Base-by-base conservation (phyloP, 2,329 filamentous ascomycete species). In the Cordyceps tenuipes region DNA sequence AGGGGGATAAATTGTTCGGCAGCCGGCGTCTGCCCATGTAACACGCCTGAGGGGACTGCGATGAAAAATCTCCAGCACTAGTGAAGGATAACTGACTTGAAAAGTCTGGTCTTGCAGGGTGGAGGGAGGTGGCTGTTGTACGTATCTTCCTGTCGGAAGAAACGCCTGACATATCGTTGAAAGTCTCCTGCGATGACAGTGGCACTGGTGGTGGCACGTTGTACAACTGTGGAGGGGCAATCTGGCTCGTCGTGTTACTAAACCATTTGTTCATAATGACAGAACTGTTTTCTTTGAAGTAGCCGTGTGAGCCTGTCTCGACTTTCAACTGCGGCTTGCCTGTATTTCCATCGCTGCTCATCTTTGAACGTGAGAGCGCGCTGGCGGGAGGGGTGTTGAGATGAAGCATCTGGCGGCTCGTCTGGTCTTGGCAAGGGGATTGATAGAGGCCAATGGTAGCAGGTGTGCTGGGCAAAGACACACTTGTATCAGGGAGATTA, bases 181-280 rank as follows among this genome's bases (percentile, higher is more conserved):
- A 60, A n/a, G 59, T 50, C 7, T 56, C 52, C 23, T 56, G 59
- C n/a, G 52, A 51, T 19, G 59, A 31, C 23, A 60, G 46, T 8
- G 59, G 56, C 9, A 23, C 12, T 13, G 59, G 59, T 2, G 59
- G 59, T 29, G 59, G 59, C 31, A 60, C 52, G 15, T 60, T 60
- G 36, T 60, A 60, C 12, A 60, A 15, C 26, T 60, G 59, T 21
- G 59, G 51, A 5, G 59, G 59, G 19, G 59, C 59, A 12, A 60
- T 36, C 10, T 39, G 59, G 5, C 29, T 50, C 31, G 46, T 26
- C 15, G 46, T 50, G 59, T 44, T 51, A 10, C 26, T 44, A 26
- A 60, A 60, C 51, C 51, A 60, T 23, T 60, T 60, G 12, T 56
- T 49, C 44, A 60, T 49, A 6, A 60, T 50, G 9, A 23, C 52